Percentiles rank a stretch among this genome's conserved stretches.
Evolutionary conservation across 208 protist species (phyloP).

Genomic region (Leishmania turanica): DNA sequence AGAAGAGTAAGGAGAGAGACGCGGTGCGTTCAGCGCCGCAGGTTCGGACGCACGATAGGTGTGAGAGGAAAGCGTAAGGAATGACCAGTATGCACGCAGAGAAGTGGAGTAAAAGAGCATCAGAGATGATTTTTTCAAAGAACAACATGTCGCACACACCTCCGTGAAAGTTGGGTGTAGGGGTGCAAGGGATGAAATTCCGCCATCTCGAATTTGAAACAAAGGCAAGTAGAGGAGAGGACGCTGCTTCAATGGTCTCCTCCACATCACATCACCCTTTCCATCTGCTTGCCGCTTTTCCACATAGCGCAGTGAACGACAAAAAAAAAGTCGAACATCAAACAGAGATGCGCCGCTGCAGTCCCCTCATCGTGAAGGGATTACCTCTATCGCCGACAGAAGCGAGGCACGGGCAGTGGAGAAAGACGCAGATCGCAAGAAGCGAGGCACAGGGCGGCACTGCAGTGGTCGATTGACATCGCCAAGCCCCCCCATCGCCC

Average conservation of each 20-base stretch:
- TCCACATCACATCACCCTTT: neutral
- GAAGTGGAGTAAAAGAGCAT: neutral
- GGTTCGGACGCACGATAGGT: neutral
- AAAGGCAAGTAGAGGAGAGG: neutral
- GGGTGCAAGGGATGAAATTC: neutral
- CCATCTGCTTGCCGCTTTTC: neutral
- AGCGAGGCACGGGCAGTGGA: neutral
- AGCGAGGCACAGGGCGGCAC: neutral
- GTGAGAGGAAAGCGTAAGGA: neutral
- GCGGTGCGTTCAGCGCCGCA: neutral
- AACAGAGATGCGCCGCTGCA: neutral
- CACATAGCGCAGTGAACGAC: neutral
- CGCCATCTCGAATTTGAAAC: neutral
- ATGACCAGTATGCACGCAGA: neutral
- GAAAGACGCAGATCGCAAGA: neutral
- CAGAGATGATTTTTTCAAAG: neutral
- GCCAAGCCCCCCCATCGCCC: neutral
- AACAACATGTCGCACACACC: neutral
- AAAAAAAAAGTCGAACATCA: neutral
- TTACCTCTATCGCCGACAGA: neutral
- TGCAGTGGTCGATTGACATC: neutral
- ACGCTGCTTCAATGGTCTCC: neutral
- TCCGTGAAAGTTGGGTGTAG: neutral
- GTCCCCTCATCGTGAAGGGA: neutral
- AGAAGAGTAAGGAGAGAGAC: neutral